Evolutionary conservation across 2,329 filamentous ascomycete genomes (phyloP).

Genomic region (Domatiomyces catenatus): DNA sequence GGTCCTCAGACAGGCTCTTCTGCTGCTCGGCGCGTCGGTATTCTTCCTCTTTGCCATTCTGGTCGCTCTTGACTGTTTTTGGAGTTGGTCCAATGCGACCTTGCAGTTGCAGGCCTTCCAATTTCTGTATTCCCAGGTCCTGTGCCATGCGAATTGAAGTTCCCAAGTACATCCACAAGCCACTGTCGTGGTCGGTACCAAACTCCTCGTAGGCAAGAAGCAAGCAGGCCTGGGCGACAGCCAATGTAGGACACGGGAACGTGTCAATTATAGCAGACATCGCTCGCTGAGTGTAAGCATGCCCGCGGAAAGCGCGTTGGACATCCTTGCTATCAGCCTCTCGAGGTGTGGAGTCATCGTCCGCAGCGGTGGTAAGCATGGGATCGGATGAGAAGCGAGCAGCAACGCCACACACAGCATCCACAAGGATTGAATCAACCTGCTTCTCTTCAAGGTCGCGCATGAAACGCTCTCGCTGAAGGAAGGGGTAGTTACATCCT

Average conservation of each 20-base stretch:
- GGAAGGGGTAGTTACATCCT: constrained; percentile 73
- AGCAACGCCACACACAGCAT: constrained; percentile 68
- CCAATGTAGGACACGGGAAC: constrained; percentile 67
- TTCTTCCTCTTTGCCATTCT: constrained; percentile 29
- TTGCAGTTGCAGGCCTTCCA: constrained; percentile 52
- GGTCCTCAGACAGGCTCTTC: constrained; percentile 18
- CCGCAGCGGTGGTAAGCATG: constrained; percentile 30
- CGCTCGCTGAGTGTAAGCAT: constrained; percentile 64
- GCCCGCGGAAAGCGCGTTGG: constrained; percentile 51
- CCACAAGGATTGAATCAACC: constrained; percentile 70
- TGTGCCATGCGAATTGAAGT: constrained; percentile 72
- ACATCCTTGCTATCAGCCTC: constrained; percentile 21
- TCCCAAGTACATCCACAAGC: constrained; percentile 85
- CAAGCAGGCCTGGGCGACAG: constrained; percentile 68
- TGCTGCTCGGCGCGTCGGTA: constrained; percentile 28
- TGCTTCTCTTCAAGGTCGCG: constrained; percentile 65
- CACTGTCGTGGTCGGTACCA: constrained; percentile 73
- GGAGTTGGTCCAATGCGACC: constrained; percentile 42
- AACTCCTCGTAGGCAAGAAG: constrained; percentile 82
- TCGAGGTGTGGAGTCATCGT: constrained; percentile 36
- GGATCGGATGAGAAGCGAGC: constrained; percentile 59
- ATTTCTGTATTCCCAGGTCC: constrained; percentile 66
- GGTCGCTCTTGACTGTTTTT: constrained; percentile 35
- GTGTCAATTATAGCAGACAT: constrained; percentile 71
- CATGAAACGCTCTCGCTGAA: constrained; percentile 57